Evolutionary conservation across 2,329 filamentous ascomycete genomes (phyloP), one percentile per base, ranked within the genome.

Genomic region (Biscogniauxia sp.): DNA sequence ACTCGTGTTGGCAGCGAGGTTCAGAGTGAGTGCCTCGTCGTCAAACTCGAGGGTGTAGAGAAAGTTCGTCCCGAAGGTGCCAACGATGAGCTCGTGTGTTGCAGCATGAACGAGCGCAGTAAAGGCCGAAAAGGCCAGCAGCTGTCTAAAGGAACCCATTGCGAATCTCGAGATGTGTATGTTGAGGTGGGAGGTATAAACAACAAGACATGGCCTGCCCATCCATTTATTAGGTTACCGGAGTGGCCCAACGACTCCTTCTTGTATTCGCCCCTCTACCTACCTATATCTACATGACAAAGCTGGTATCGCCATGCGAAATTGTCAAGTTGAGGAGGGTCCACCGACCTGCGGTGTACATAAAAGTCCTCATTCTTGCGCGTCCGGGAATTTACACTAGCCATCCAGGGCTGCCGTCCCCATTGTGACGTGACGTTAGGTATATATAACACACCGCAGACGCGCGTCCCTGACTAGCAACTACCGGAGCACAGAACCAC

Each of bases 1-100:
- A 3, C 64, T 57, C 1, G 57, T 63, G 49, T 68, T 72, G 8
- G 58, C 59, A n/a, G 68, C 25, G n/a, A 72, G 57, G 9, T 66
- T 56, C 13, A 72, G 61, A 5, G 67, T 68, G 53, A 70, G 55
- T 11, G 65, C 61, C 20, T 55, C 62, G 41, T 73, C 69, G 55
- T 73, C 69, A 56, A 72, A 72, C 53, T 69, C 66, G 17, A 71
- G 59, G 0, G 68, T 72, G 55, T 72, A 73, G 9, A 74, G 65
- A 17, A 54, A 63, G 5, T 64, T 60, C 6, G 66, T 67, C n/a
- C 63, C 62, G 53, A 72, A 72, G 15, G 68, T 70, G 8, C 69
- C 70, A 15, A 72, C 64, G 54, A 73, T 69, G 1, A 73, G 60
- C 11, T 70, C 62, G 61, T 73, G 69, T 20, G 69, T 63, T 2